Conservation (phyloP, 2,329 filamentous ascomycete species). For the Cytospora piceae region DNA sequence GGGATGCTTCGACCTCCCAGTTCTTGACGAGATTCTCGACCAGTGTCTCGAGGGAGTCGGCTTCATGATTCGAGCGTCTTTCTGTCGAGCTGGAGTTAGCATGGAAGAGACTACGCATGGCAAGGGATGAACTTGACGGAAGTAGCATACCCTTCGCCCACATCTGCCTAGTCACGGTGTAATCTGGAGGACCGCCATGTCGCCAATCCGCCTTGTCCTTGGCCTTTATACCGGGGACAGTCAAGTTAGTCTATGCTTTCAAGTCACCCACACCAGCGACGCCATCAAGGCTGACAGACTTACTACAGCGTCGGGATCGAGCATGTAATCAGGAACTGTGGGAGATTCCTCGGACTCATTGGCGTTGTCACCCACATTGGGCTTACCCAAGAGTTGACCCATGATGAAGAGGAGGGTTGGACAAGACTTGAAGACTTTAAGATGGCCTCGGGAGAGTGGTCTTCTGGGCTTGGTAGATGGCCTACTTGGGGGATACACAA, state of each 20-base stretch:
- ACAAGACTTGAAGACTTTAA: slow-evolving; percentile 1
- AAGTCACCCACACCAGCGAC: background rate
- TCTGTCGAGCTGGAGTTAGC: slow-evolving; percentile 45
- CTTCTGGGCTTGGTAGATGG: slow-evolving; percentile 3
- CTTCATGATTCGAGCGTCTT: slow-evolving; percentile 58
- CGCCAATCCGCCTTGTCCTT: slow-evolving; percentile 62
- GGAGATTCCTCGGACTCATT: slow-evolving; percentile 10
- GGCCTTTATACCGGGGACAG: slow-evolving; percentile 9
- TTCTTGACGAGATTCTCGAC: slow-evolving; percentile 75
- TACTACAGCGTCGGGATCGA: slow-evolving; percentile 61
- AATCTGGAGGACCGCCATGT: slow-evolving; percentile 64
- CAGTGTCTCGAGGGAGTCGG: slow-evolving; percentile 60
- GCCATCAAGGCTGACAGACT: slow-evolving; percentile 4
- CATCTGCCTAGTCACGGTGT: slow-evolving; percentile 63
- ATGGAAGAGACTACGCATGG: background rate
- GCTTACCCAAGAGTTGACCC: slow-evolving; percentile 15
- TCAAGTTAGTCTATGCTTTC: slow-evolving; percentile 22
- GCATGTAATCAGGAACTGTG: slow-evolving; percentile 58
- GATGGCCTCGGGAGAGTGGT: background rate
- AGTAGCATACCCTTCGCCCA: slow-evolving; percentile 59
- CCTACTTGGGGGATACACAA: slow-evolving; percentile 11
- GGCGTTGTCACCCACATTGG: slow-evolving; percentile 18
- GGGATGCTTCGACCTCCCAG: slow-evolving; percentile 73
- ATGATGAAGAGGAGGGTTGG: slow-evolving; percentile 10
- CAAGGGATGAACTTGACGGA: slow-evolving; percentile 26